Conservation (phyloP, 208 protist genomes). For the Wallacemonas rigidus region DNA sequence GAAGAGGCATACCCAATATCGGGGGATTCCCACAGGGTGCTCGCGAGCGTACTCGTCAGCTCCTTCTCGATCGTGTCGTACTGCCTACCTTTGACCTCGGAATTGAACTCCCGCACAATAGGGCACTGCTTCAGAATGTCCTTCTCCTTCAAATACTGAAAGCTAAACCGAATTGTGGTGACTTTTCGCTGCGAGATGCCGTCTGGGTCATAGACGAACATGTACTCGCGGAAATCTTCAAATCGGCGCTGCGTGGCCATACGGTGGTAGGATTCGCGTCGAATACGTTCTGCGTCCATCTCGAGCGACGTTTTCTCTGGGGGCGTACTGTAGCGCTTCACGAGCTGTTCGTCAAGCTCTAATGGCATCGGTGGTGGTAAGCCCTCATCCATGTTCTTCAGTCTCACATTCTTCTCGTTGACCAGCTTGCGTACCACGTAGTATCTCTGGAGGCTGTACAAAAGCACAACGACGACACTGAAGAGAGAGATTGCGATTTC, state of each 20-base stretch:
- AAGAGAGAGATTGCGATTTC: constrained; percentile 54
- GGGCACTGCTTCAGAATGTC: constrained; percentile 66
- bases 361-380: constrained; percentile 70
- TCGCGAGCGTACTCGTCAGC: constrained; percentile 29
- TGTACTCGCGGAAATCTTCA: constrained; percentile 78
- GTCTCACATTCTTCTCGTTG: constrained; percentile 37
- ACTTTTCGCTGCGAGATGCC: constrained; percentile 56
- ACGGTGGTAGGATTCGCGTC: constrained; percentile 56
- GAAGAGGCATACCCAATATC: constrained; percentile 58
- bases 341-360: constrained; percentile 45
- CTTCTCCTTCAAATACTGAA: constrained; percentile 65
- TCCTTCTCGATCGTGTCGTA: constrained; percentile 50
- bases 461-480: constrained; percentile 38
- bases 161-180: constrained; percentile 52
- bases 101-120: constrained; percentile 64
- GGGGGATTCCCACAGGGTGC: constrained; percentile 47
- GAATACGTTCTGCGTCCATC: constrained; percentile 47
- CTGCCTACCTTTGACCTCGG: constrained; percentile 36
- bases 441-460: constrained; percentile 58
- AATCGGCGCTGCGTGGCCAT: constrained; percentile 73
- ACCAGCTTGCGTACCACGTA: constrained; percentile 56
- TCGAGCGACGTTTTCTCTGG: constrained; percentile 39
- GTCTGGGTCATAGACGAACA: constrained; percentile 78
- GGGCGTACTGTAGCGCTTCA: constrained; percentile 41
- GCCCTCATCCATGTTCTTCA: constrained; percentile 71